Conservation (phyloP, 2,329 filamentous ascomycete genomes). For the Pyrenophora graminea region DNA sequence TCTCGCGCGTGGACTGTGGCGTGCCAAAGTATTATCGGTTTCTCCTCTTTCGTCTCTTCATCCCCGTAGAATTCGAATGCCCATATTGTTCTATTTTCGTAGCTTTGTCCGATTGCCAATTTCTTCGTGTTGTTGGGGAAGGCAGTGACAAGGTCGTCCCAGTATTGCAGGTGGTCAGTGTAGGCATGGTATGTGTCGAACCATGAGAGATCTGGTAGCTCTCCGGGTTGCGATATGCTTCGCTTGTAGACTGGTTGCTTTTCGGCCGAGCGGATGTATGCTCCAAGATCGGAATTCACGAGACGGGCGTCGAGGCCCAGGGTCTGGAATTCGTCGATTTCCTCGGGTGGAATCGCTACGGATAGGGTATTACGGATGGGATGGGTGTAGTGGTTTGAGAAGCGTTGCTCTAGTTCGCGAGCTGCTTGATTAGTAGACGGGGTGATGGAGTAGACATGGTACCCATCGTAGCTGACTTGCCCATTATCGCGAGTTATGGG, state of each 20-base stretch:
- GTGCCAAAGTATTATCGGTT: constrained; percentile 42
- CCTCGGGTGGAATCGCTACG: constrained; percentile 48
- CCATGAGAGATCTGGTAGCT: constrained; percentile 49
- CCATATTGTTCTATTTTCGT: constrained; percentile 36
- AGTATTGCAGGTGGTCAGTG: constrained; percentile 36
- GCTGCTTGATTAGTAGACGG: constrained; percentile 23
- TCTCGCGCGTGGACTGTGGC: constrained; percentile 43
- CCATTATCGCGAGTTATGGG: constrained; percentile 1
- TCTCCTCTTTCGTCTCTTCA: constrained; percentile 21
- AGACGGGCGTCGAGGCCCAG: constrained; percentile 44
- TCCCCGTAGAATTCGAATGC: constrained; percentile 37
- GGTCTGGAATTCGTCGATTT: constrained; percentile 46
- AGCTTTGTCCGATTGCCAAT: constrained; percentile 34
- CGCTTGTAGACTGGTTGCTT: constrained; percentile 18
- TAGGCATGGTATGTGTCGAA: constrained; percentile 41
- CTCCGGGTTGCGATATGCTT: constrained; percentile 29
- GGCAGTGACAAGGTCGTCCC: constrained; percentile 33
- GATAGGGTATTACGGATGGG: constrained; percentile 25
- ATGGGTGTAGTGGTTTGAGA: constrained; percentile 27
- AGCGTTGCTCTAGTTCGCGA: constrained; percentile 15
- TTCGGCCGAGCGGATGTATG: constrained; percentile 43
- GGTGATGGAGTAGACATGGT: constrained; percentile 25
- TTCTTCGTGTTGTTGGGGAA: constrained; percentile 37
- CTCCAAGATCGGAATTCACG: constrained; percentile 53
- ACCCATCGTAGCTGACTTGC: constrained; percentile 23